Conservation (phyloP, 176 grass and related monocot species). For the bread wheat (Triticum aestivum) region IWGSC_CS_RefSeq_v2.1 NC_057812.1:473675422-473675921, state of each 20-base stretch:
- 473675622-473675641: constrained; percentile 69
- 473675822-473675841: constrained; percentile 25
- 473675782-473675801: constrained; percentile 13
- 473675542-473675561: constrained; percentile 59
- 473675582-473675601: constrained; percentile 77
- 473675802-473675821: constrained; percentile 18
- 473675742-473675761: constrained; percentile 60
- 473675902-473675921: neutral
- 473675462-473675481: constrained; percentile 14
- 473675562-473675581: constrained; percentile 77
- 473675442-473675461: constrained; percentile 40
- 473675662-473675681: neutral
- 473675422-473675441: neutral
- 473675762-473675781: constrained; percentile 30
- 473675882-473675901: neutral
- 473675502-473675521: constrained; percentile 42
- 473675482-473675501: constrained; percentile 39
- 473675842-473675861: constrained; percentile 51
- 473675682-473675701: constrained; percentile 20
- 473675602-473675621: constrained; percentile 47
- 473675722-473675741: constrained; percentile 54
- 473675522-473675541: constrained; percentile 35
- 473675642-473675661: constrained; percentile 20
- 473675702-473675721: constrained; percentile 38
- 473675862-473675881: constrained; percentile 50